These are phyloP conservation scores for Ophiostoma tasmaniense DNA, from an alignment of 2,329 filamentous ascomycete genomes.

Conservation along the genomic window DNA sequence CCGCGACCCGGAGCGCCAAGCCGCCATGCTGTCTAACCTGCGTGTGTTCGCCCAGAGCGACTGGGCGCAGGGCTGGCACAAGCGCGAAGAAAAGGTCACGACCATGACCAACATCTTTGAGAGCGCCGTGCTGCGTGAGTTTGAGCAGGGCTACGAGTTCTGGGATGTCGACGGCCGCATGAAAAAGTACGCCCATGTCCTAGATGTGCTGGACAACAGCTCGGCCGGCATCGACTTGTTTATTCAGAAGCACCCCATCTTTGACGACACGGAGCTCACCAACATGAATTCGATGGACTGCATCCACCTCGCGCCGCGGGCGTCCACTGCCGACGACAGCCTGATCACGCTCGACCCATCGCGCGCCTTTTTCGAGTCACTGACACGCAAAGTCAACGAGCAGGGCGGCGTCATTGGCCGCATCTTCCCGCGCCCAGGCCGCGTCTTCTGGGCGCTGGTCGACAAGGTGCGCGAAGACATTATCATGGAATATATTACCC, in stretches of 20 bases:
- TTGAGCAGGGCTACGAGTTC: conserved; percentile 82
- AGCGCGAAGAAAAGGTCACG: conserved; percentile 62
- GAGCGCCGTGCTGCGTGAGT: conserved; percentile 80
- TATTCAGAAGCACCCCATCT: conserved; percentile 78
- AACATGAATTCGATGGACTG: conserved; percentile 69
- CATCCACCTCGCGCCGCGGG: conserved; percentile 33
- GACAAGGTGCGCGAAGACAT: conserved; percentile 79
- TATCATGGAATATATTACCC: conserved; percentile 75
- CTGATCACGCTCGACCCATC: conserved; percentile 71
- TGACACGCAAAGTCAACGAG: conserved; percentile 71
- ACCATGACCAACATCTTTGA: conserved; percentile 79
- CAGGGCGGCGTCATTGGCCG: conserved; percentile 70
- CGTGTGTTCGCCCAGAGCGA: conserved; percentile 73
- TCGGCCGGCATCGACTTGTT: conserved; percentile 73
- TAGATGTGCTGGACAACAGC: conserved; percentile 75
- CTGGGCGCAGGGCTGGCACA: conserved; percentile 62
- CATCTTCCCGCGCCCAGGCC: conserved; percentile 64
- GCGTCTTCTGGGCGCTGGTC: conserved; percentile 69
- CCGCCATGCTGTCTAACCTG: conserved; percentile 77
- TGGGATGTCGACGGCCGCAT: conserved; percentile 84
- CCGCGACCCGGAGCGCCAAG: conserved; percentile 80
- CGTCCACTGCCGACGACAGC: conserved; percentile 34
- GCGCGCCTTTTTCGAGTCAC: conserved; percentile 65
- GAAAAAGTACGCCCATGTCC: conserved; percentile 79
- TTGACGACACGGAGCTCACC: conserved; percentile 62